Base-by-base conservation (phyloP, 331 rosid genomes). In the Quercus tomentella region DNA sequence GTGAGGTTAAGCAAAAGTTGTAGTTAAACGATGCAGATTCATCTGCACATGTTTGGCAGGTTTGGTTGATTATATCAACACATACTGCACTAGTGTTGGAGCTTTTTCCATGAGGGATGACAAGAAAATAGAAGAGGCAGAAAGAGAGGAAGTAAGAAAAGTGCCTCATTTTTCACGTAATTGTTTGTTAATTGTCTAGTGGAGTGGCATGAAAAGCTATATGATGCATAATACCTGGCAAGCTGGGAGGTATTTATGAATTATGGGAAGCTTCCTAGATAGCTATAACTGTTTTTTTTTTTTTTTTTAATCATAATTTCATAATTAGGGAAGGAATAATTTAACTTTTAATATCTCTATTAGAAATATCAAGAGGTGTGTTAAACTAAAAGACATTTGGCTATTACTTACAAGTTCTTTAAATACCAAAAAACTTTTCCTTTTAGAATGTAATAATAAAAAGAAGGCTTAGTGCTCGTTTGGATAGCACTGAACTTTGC, bases 21-120 rank as follows among this genome's bases (percentile, higher is more conserved):
- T 73, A 83, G 86, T 80, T 81, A 73, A 88, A 49, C 57, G 85
- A 70, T 3, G 57, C 10, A 17, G 89, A 88, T 76, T 77, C 86
- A 61, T 84, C 84, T 0, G 89, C 76, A 58, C 97, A 91, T 84
- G 49, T 77, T 74, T 85, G 18, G 76, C 94, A 89, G 35, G 94
- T 89, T 83, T 85, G 81, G 26, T 85, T 56, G 17, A 88, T 77
- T 56, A 86, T 51, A 65, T 89, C 93, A 11, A 63, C 65, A 4
- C 81, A 56, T 3, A 4, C 63, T 58, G 76, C 73, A 15, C 25
- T 15, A 23, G 23, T 3, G 52, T 45, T 20, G 6, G 77, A 70
- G 73, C 73, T 60, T 82, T 73, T 70, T 74, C 55, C 83, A 4
- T 35, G 66, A 12, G 83, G 68, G 77, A 75, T 66, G 70, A 63